Evolutionary conservation across 352 stramenopile genomes (phyloP).

Genomic region (Pythium coloratum): DNA sequence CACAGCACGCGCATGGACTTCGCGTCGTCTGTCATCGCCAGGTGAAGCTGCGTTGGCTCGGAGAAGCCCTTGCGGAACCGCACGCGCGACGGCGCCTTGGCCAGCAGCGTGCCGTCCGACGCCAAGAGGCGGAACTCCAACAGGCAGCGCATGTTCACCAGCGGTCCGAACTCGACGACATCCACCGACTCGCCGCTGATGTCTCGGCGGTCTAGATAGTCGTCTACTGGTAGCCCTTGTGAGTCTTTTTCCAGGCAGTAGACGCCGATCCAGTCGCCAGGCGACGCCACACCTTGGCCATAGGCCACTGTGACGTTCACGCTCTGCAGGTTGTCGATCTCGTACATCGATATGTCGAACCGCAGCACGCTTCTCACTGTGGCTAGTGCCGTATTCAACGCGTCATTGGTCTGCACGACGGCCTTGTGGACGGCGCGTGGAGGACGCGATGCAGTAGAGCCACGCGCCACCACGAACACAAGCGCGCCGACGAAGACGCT

Average conservation of each 20-base stretch:
- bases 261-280: conserved; percentile 35
- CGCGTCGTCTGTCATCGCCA: conserved; percentile 26
- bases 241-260: conserved; percentile 36
- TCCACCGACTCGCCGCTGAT: neutral
- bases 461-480: neutral
- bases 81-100: conserved; percentile 6
- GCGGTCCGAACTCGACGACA: conserved; percentile 36
- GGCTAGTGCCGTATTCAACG: neutral
- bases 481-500: neutral
- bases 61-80: conserved; percentile 13
- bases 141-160: conserved; percentile 48
- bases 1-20: conserved; percentile 41
- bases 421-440: neutral
- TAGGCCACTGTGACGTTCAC: conserved; percentile 7
- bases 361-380: neutral
- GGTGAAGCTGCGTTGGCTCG: conserved; percentile 34
- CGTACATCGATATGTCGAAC: conserved; percentile 6
- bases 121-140: conserved; percentile 38
- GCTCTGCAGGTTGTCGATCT: conserved; percentile 4
- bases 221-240: neutral
- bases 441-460: neutral
- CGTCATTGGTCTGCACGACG: neutral
- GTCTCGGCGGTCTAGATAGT: conserved; percentile 25
- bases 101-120: conserved; percentile 7
- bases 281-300: neutral